Base-by-base conservation (phyloP, 805 yeast genomes). In the Wickerhamiella spandovensis region DNA sequence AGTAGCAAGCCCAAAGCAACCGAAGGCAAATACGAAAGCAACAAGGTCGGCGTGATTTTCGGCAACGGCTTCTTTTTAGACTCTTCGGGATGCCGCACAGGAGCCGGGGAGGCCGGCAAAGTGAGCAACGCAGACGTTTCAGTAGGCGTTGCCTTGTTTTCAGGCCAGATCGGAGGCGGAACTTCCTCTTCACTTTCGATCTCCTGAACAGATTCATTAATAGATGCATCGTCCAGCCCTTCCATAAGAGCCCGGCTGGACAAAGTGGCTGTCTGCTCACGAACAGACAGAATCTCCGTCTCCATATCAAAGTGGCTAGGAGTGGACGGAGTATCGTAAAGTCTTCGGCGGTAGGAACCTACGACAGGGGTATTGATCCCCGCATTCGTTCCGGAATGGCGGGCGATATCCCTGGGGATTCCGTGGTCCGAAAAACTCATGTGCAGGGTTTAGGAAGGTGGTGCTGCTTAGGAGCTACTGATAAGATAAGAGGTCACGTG, bases 1-100 rank as follows among this genome's bases (percentile, higher is more conserved):
- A 92, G 71, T 44, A 92, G 67, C 0, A 87, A 71, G 1, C 98
- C 98, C 42, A 92, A 67, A 39, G 88, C 75, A 3, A 89, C 95
- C 0, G 95, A 82, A 0, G 98, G 97, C 2, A 79, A 48, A 58
- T 74, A 78, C 2, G 48, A 22, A 21, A 51, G 20, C 7, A 50
- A n/a, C 15, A 43, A 46, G 2, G 13, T 18, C 8, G 42, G 25
- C 12, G 50, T 39, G 32, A 28, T 28, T 28, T 12, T 28, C 12
- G 32, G 32, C 5, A 39, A n/a, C 15, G 43, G 43, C 12, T 28
- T 28, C 32, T 28, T 28, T 28, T 28, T 28, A 3, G 22, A 24
- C 15, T 21, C 43, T 5, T 20, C 24, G n/a, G 8, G 8, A 15
- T 39, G 15, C 7, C n/a, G 23, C 43, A 18, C 15, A 5, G 43